A percentile compares a stretch with the other conserved stretches of the same genome.
Evolutionary conservation across 2,329 filamentous ascomycete species (phyloP).

Genomic region (Aspergillus intermedius): DNA sequence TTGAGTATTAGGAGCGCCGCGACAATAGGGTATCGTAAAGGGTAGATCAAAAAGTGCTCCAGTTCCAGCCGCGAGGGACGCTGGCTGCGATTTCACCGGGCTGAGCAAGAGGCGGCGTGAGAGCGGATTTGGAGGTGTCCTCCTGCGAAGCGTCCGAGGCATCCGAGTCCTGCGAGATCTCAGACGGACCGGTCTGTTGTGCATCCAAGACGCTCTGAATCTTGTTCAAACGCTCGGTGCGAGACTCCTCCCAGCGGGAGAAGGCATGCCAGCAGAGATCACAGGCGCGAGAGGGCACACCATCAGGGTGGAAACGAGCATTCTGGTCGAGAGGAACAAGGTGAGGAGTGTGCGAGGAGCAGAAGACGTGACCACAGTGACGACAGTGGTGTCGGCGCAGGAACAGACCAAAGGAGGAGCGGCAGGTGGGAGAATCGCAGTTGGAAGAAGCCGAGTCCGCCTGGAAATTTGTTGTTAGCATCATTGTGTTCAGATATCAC

Average conservation of each 20-base stretch:
- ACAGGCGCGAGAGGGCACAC: conserved; percentile 51
- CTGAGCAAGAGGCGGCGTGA: conserved; percentile 19
- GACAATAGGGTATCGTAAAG: conserved; percentile 6
- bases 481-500: conserved; percentile 13
- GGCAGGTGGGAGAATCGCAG: conserved; percentile 55
- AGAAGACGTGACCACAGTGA: conserved; percentile 61
- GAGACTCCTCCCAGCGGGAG: conserved; percentile 48
- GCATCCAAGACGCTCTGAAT: conserved; percentile 34
- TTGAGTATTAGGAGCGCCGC: not conserved
- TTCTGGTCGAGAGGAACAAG: conserved; percentile 57
- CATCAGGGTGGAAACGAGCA: conserved; percentile 57
- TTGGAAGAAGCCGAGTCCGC: conserved; percentile 51
- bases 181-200: conserved; percentile 18
- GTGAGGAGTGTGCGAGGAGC: conserved; percentile 52
- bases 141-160: conserved; percentile 16
- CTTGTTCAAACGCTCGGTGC: conserved; percentile 47
- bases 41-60: conserved; percentile 52
- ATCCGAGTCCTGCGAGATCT: conserved; percentile 11
- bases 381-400: conserved; percentile 61
- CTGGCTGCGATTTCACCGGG: conserved; percentile 46
- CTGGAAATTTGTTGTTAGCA: conserved; percentile 30
- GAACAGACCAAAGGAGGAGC: conserved; percentile 54
- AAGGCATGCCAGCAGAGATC: conserved; percentile 56
- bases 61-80: conserved; percentile 54
- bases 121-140: conserved; percentile 16